Evolutionary conservation across 345 rosid species (phyloP).

Genomic region (Zanthoxylum bungeanum): DNA sequence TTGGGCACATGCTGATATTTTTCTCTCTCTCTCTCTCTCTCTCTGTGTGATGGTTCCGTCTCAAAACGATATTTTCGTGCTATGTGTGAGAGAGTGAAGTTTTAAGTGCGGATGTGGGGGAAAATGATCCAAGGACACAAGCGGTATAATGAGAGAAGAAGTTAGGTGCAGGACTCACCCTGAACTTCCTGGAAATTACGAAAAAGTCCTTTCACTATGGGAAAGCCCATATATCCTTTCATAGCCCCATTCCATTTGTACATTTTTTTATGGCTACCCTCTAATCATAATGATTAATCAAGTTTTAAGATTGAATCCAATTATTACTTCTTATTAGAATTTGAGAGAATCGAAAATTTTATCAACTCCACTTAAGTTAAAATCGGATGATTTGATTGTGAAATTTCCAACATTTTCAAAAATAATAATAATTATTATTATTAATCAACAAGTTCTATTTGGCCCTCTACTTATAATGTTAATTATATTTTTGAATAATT

Average conservation of each 20-base stretch:
- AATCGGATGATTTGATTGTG: too few species aligned
- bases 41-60: not conserved
- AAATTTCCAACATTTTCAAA: too few species aligned
- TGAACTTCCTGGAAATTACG: slow-evolving; percentile 18
- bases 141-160: not conserved
- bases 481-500: too few species aligned
- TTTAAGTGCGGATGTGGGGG: not conserved
- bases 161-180: slow-evolving; percentile 6
- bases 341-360: too few species aligned
- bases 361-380: too few species aligned
- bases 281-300: too few species aligned
- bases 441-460: not conserved
- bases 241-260: too few species aligned
- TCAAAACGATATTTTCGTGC: not conserved
- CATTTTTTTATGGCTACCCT: too few species aligned
- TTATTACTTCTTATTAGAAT: too few species aligned
- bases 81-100: slow-evolving; percentile 1
- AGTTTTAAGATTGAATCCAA: too few species aligned
- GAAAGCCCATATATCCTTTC: not conserved
- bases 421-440: not conserved
- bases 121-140: too few species aligned
- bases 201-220: not conserved
- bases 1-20: slow-evolving; percentile 42
- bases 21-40: not conserved
- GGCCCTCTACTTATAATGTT: not conserved